These are phyloP conservation scores for Plectosphaerella plurivora DNA, from an alignment of 2,329 filamentous ascomycete genomes.

Conservation along the genomic window DNA sequence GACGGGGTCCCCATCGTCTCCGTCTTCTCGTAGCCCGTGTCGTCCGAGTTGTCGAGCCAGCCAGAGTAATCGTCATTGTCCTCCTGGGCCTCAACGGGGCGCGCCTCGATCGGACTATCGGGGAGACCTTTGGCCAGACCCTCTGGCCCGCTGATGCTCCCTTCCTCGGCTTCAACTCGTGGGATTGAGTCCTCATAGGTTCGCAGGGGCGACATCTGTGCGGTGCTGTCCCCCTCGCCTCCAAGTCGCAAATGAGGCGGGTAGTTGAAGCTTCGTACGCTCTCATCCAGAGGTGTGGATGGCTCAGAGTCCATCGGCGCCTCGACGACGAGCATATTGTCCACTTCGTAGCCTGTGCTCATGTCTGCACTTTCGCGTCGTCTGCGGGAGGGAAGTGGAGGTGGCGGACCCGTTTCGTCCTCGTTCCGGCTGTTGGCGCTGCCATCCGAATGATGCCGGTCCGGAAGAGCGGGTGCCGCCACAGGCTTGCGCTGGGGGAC, in stretches of 20 bases:
- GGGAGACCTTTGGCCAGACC: conserved; percentile 5
- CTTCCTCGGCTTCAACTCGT: background rate
- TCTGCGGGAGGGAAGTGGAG: conserved; percentile 44
- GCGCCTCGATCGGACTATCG: conserved; percentile 11
- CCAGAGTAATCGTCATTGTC: conserved; percentile 30
- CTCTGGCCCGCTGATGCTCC: background rate
- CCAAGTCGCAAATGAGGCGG: conserved; percentile 4
- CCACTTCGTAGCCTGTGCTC: conserved; percentile 30
- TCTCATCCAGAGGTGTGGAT: conserved; percentile 40
- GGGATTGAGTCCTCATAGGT: background rate
- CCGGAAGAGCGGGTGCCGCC: conserved; percentile 16
- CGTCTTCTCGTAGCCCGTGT: conserved; percentile 3
- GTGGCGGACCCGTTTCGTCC: conserved; percentile 28
- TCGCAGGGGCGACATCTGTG: background rate
- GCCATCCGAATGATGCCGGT: conserved; percentile 8
- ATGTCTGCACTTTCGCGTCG: conserved; percentile 28
- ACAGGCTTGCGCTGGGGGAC: conserved; percentile 60
- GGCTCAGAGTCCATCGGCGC: conserved; percentile 61
- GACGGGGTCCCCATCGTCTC: too few relatives aligned
- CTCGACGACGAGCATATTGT: conserved; percentile 59
- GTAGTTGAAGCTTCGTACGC: conserved; percentile 3
- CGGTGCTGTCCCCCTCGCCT: background rate
- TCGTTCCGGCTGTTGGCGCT: conserved; percentile 9
- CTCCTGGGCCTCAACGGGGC: conserved; percentile 13
- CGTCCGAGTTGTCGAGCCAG: conserved; percentile 25